phyloP scores from a whole-genome alignment of 2,329 filamentous ascomycete species.

The Fusarium sp. region DNA sequence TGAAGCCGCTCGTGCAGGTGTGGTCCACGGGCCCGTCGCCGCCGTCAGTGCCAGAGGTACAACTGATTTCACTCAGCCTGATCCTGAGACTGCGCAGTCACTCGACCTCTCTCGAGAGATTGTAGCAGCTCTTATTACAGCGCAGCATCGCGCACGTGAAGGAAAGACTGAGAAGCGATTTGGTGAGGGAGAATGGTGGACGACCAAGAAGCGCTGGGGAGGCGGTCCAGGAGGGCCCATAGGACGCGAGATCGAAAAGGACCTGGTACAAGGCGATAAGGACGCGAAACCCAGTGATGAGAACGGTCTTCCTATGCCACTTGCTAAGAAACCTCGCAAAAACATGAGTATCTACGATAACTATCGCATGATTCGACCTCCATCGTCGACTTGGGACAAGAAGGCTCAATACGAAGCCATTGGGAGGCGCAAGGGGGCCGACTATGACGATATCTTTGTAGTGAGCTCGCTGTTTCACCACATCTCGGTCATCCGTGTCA shows the following conservation, averaged over 20 bases:
- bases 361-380: slow-evolving; percentile 69
- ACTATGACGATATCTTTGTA: slow-evolving; percentile 69
- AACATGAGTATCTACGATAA: slow-evolving; percentile 67
- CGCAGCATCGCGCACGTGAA: slow-evolving; percentile 69
- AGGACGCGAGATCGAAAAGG: slow-evolving; percentile 65
- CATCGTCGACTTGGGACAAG: slow-evolving; percentile 66
- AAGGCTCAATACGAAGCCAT: slow-evolving; percentile 67
- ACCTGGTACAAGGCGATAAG: slow-evolving; percentile 56
- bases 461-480: slow-evolving; percentile 70
- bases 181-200: slow-evolving; percentile 69
- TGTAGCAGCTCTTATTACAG: slow-evolving; percentile 66
- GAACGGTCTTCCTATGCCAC: slow-evolving; percentile 38
- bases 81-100: slow-evolving; percentile 63
- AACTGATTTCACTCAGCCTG: slow-evolving; percentile 56
- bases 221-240: slow-evolving; percentile 69
- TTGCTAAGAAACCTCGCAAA: slow-evolving; percentile 60
- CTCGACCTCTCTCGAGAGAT: slow-evolving; percentile 70
- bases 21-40: slow-evolving; percentile 69
- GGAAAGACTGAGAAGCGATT: slow-evolving; percentile 63
- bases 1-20: slow-evolving; percentile 64
- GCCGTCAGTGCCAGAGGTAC: slow-evolving; percentile 66
- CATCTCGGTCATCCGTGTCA: slow-evolving; percentile 63
- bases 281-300: slow-evolving; percentile 46
- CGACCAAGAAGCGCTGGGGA: slow-evolving; percentile 67
- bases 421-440: slow-evolving; percentile 56